These are phyloP conservation scores for Fomitiporia mediterranea DNA, from an alignment of 1,284 basidiomycete genomes.

Conservation along the genomic window DNA sequence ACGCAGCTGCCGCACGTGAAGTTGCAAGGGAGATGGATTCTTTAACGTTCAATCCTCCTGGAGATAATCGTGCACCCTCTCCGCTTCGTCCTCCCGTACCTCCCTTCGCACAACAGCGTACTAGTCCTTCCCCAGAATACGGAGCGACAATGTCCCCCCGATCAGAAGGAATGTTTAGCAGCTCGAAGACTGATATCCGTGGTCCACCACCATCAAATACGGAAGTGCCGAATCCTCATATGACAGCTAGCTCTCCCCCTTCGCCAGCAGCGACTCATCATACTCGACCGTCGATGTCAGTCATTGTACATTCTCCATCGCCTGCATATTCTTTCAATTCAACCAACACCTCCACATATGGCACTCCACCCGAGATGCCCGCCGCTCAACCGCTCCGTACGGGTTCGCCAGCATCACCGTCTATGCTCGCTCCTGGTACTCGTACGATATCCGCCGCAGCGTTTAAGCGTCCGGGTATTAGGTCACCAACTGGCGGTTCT, in stretches of 20 bases:
- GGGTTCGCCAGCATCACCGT: constrained; percentile 29
- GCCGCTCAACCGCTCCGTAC: constrained; percentile 26
- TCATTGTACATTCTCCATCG: constrained; percentile 9
- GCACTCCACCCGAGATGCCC: constrained; percentile 22
- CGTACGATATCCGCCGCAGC: constrained; percentile 72
- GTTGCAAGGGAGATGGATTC: constrained; percentile 59
- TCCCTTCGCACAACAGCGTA: constrained; percentile 27
- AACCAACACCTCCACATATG: constrained; percentile 15
- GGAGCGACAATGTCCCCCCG: constrained; percentile 11
- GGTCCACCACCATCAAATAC: constrained; percentile 3
- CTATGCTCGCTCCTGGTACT: constrained; percentile 29
- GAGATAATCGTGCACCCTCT: constrained; percentile 20
- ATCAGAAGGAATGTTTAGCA: constrained; percentile 6
- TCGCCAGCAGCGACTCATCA: constrained; percentile 3
- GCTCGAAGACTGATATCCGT: constrained; percentile 7
- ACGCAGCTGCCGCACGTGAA: constrained; percentile 63
- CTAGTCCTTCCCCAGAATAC: constrained; percentile 12
- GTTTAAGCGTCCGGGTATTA: constrained; percentile 53
- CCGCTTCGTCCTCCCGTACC: constrained; percentile 30
- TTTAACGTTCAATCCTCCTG: constrained; percentile 43
- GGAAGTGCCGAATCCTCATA: constrained; percentile 5
- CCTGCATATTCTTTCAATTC: constrained; percentile 11
- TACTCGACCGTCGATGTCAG: constrained; percentile 7
- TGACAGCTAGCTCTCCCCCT: not conserved
- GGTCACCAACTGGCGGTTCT: constrained; percentile 28